phyloP scores from a whole-genome alignment of 2,329 filamentous ascomycete species.

The Penicillium sp. region DNA sequence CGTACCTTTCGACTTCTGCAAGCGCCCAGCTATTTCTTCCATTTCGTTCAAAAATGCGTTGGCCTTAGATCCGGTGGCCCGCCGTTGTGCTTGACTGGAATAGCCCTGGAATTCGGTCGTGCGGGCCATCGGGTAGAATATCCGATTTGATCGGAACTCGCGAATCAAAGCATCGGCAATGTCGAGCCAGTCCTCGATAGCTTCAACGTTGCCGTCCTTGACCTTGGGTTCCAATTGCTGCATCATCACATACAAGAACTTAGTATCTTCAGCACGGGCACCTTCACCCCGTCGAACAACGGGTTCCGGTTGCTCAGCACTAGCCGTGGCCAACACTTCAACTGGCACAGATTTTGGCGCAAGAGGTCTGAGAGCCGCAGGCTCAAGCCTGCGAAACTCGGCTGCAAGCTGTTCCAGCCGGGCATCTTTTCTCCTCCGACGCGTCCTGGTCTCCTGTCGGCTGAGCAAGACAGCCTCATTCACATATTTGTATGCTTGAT shows the following conservation, averaged over 20 bases:
- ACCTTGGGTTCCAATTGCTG: conserved; percentile 52
- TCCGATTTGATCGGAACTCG: conserved; percentile 61
- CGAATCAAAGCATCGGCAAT: conserved; percentile 60
- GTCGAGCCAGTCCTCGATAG: conserved; percentile 60
- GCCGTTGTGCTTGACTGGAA: conserved; percentile 44
- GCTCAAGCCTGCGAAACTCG: conserved; percentile 37
- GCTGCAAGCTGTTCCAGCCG: conserved; percentile 45
- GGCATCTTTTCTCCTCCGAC: conserved; percentile 37
- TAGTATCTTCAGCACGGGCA: conserved; percentile 45
- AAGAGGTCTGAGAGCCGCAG: conserved; percentile 19
- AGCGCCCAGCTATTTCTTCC: conserved; percentile 47
- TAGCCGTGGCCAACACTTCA: conserved; percentile 14
- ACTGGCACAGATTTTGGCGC: conserved; percentile 25
- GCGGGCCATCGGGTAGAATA: conserved; percentile 60
- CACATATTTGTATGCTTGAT: conserved; percentile 75
- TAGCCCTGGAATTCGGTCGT: conserved; percentile 55
- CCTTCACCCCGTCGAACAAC: conserved; percentile 27
- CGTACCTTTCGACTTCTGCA: conserved; percentile 46
- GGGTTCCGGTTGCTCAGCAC: neutral
- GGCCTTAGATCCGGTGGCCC: conserved; percentile 39
- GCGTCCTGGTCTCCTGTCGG: conserved; percentile 42
- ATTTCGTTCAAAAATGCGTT: conserved; percentile 45
- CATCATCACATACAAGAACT: conserved; percentile 49
- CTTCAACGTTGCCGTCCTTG: conserved; percentile 52
- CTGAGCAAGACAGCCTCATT: conserved; percentile 71